Evolutionary conservation across 176 grass and related monocot genomes (phyloP), one percentile per base, ranked within the genome.

Genomic region (Oryza nivara): DNA sequence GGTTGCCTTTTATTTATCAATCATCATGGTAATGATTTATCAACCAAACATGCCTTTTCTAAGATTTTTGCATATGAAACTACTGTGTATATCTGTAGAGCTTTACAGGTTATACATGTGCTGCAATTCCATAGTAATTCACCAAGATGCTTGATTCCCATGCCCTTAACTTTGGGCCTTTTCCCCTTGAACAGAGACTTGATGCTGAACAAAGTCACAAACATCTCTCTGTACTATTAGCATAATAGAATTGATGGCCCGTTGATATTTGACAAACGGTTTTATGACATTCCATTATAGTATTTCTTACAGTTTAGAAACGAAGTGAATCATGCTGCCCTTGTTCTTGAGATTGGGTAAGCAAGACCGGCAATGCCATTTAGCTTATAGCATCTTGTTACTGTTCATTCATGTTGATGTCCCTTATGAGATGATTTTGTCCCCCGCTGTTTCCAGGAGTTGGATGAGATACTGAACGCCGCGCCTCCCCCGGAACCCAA

Each of bases 391-490:
- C 63, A 74, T 43, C 7, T 66, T 36, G 7, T 72, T 25, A 35
- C 3, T 0, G 19, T 47, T 48, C 47, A 68, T 74, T 20, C 48
- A 74, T 64, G 19, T 2, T 71, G 20, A 70, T n/a, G 20, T 14
- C 35, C 51, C 78, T 77, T 17, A 43, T 67, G 61, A 82, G n/a
- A 8, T 66, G 46, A 1, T 38, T 68, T 68, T 65, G 54, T 22
- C 20, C 30, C 16, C 20, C 26, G 5, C 49, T 63, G 15, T 65
- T 77, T 88, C 80, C 91, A 98, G 96, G 93, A 93, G 26, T 88
- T 98, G 71, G 96, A 98, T 86, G 91, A 77, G 77, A 54, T 98
- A 74, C 65, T 94, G 6, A 81, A 41, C 69, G 60, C 85, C 1
- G 86, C 56, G 11, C 81, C 93, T 63, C 83, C 80, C 9, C 87